phyloP scores from a whole-genome alignment of 176 grass and related monocot genomes.

The Alloteropsis semialata region DNA sequence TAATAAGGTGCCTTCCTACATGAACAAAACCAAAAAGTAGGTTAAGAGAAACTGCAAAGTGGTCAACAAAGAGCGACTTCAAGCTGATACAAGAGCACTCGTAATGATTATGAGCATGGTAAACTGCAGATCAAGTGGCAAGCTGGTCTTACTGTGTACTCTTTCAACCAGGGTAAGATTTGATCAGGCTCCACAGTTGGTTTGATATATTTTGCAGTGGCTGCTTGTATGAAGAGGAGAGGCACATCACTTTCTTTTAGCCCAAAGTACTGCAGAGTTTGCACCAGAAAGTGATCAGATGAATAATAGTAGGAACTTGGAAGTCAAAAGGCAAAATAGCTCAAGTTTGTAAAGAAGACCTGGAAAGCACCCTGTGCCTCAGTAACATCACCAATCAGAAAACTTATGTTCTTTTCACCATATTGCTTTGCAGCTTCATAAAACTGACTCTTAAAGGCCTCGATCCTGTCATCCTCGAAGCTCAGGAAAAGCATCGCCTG shows the following conservation, averaged over 20 bases:
- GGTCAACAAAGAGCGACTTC: neutral
- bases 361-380: constrained; percentile 48
- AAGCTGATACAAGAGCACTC: neutral
- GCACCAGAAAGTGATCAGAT: neutral
- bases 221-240: constrained; percentile 50
- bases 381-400: constrained; percentile 75
- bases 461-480: constrained; percentile 48
- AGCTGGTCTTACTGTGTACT: constrained; percentile 42
- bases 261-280: constrained; percentile 51
- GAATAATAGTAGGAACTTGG: neutral
- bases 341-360: constrained; percentile 29
- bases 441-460: constrained; percentile 66
- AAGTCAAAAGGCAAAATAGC: neutral
- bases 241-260: constrained; percentile 54
- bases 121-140: neutral
- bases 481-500: constrained; percentile 92
- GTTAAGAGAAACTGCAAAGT: neutral
- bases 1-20: constrained; percentile 61
- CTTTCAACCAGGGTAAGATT: constrained; percentile 53
- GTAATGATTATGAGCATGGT: neutral
- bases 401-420: constrained; percentile 66
- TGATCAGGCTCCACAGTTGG: constrained; percentile 53
- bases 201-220: constrained; percentile 45
- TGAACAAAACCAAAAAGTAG: neutral
- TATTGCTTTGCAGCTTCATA: constrained; percentile 59